Evolutionary conservation across 2,329 filamentous ascomycete genomes (phyloP).

Genomic region (Fusarium devonianum): DNA sequence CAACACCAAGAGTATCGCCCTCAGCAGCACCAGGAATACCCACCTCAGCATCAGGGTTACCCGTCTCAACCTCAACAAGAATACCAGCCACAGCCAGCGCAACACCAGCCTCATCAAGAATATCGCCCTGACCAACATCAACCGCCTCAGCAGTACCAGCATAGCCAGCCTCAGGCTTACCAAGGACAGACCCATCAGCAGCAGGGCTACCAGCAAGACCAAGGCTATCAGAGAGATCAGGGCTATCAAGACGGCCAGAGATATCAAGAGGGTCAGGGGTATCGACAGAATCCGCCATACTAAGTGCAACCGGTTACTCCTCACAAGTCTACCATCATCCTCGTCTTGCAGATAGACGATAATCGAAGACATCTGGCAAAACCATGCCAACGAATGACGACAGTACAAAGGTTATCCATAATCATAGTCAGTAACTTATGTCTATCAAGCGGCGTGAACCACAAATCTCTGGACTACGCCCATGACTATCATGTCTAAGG

Average conservation of each 20-base stretch:
- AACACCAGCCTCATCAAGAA: constrained; percentile 20
- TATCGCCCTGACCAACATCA: constrained; percentile 38
- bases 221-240: constrained; percentile 15
- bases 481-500: too few relatives aligned
- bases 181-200: constrained; percentile 35
- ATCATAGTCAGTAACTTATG: too few relatives aligned
- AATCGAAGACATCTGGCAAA: too few relatives aligned
- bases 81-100: too few relatives aligned
- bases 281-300: constrained; percentile 35
- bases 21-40: constrained; percentile 10
- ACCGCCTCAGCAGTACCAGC: constrained; percentile 15
- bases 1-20: constrained; percentile 15
- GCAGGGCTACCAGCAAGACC: constrained; percentile 28
- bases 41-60: constrained; percentile 19
- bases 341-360: too few relatives aligned
- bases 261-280: constrained; percentile 17
- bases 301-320: too few relatives aligned
- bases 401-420: too few relatives aligned
- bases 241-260: constrained; percentile 26
- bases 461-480: too few relatives aligned
- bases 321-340: too few relatives aligned
- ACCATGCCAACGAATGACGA: too few relatives aligned
- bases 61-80: too few relatives aligned
- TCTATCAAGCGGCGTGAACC: too few relatives aligned
- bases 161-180: constrained; percentile 30